Percentiles rank a stretch among this genome's conserved stretches.
phyloP scores from a whole-genome alignment of 2,329 filamentous ascomycete genomes.

The Cercospora citrullina region DNA sequence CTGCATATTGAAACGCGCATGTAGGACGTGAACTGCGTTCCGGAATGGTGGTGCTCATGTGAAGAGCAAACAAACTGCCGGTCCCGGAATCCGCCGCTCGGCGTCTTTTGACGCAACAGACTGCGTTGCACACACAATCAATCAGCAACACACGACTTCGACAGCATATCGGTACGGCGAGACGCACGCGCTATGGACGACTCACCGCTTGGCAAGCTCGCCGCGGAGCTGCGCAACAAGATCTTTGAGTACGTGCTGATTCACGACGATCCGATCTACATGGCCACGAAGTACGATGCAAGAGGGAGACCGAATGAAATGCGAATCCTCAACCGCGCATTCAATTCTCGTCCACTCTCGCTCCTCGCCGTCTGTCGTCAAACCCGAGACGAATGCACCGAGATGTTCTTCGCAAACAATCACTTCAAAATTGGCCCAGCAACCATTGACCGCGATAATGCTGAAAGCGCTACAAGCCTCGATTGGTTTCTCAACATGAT shows the following conservation, averaged over 20 bases:
- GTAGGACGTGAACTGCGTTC: too few relatives aligned
- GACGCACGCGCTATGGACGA: background rate
- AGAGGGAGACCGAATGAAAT: too few relatives aligned
- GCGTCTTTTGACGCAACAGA: background rate
- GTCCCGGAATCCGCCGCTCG: background rate
- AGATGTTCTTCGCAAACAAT: conserved; percentile 5
- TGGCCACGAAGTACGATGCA: background rate
- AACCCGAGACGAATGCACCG: background rate
- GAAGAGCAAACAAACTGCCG: background rate
- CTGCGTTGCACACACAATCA: background rate
- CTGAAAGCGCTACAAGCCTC: background rate
- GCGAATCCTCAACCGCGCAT: too few relatives aligned
- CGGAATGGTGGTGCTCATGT: too few relatives aligned
- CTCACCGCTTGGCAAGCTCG: background rate
- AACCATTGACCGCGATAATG: background rate
- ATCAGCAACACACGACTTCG: background rate
- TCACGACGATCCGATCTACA: background rate
- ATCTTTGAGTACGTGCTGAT: background rate
- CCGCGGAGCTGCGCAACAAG: background rate
- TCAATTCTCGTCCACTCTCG: background rate
- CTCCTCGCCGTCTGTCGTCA: conserved; percentile 1
- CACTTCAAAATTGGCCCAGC: background rate
- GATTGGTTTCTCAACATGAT: background rate
- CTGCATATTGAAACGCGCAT: background rate
- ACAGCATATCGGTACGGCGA: too few relatives aligned